A percentile compares a stretch with the other conserved stretches of the same genome.
These are phyloP conservation scores for Beauveria medogensis DNA, from an alignment of 2,329 filamentous ascomycete species.

Conservation along the genomic window DNA sequence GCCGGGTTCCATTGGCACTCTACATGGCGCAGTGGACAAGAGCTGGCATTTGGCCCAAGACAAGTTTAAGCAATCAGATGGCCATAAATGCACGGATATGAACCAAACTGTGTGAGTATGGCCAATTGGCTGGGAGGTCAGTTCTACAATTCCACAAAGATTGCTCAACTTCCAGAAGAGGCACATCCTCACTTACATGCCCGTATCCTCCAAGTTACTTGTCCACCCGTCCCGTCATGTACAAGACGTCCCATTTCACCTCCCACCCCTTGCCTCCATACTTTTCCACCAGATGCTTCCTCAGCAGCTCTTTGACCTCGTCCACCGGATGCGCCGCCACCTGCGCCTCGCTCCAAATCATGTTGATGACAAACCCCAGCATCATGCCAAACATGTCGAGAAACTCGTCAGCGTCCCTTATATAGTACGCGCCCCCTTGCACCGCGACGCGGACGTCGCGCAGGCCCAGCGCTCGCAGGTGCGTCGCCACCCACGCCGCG, in stretches of 20 bases:
- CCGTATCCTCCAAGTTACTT: neutral
- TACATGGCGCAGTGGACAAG: no score
- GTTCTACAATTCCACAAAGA: no score
- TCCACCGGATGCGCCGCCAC: conserved; percentile 28
- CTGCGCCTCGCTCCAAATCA: conserved; percentile 33
- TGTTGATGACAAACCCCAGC: conserved; percentile 28
- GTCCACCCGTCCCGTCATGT: conserved; percentile 17
- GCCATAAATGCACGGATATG: no score
- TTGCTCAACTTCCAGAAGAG: no score
- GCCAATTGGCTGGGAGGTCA: no score
- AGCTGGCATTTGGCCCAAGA: no score
- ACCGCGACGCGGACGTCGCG: conserved; percentile 28
- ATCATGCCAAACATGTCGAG: conserved; percentile 29
- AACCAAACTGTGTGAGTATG: no score
- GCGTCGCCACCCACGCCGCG: conserved; percentile 28
- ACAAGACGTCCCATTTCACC: conserved; percentile 23
- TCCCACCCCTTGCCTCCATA: conserved; percentile 28
- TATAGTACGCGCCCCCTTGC: conserved; percentile 19
- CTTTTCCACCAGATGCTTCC: conserved; percentile 31
- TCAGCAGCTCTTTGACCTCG: conserved; percentile 29
- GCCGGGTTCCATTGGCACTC: no score
- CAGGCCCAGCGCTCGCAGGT: conserved; percentile 30
- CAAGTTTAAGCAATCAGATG: no score
- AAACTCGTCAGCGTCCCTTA: conserved; percentile 29
- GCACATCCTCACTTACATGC: no score